Evolutionary conservation across 768 basidiomycete genomes (phyloP), one percentile per base, ranked within the genome.

Genomic region (Leucosporidium yakuticum): DNA sequence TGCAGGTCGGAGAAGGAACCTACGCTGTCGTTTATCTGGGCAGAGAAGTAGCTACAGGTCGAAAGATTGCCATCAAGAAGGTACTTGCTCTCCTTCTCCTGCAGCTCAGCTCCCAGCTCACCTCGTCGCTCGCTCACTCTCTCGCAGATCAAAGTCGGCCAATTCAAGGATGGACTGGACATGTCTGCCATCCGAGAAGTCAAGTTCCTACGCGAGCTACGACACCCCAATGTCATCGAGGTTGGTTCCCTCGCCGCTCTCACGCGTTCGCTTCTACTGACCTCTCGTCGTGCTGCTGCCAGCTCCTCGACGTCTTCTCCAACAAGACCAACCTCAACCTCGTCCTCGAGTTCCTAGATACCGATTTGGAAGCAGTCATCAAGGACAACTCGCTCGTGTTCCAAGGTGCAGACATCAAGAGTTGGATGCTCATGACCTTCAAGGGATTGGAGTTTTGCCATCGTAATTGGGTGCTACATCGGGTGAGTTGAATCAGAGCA

Each of bases 181-280:
- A 97, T 99, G 93, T 95, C 92, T 69, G 96, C 96, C 65, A 87
- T 99, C 65, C 88, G 96, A 20, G 96, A 99, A 80, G 94, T 99
- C 76, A 97, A 96, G 79, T 97, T 93, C 78, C 82, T 99, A 65
- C 87, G 93, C 48, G 96, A 99, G 78, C 80, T 99, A 51, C 87
- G 86, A 67, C 96, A 99, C 81, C 88, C 88, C 65, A 97, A 98
- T 76, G 84, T 99, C 75, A 97, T 99, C 72, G 90, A 90, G 82
- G 95, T 90, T 67, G 15, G 29, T 54, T 54, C 27, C 39, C 48
- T 48, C 44, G 19, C 12, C 39, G 36, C 21, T 11, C 2, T 58
- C 32, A 39, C 49, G 20, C 32, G 31, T n/a, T 47, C 48, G 60
- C 47, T 15, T 23, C 21, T n/a, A 21, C 47, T 20, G n/a, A 14